Base-by-base conservation (phyloP, 2,329 filamentous ascomycete genomes). In the Fusarium torreyae region DNA sequence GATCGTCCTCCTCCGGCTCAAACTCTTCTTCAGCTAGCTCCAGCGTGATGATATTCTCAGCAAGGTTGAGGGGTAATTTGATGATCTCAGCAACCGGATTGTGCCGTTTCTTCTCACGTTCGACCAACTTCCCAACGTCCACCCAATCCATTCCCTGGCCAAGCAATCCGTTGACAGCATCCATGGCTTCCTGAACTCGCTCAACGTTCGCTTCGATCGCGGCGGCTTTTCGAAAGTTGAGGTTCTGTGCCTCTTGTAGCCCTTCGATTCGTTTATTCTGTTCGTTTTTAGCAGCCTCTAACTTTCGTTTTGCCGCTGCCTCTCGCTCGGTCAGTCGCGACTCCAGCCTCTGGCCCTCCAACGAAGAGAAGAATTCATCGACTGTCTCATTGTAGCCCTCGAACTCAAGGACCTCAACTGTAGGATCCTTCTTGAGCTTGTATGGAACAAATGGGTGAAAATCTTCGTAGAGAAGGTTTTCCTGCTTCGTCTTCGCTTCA, bases 101-200 rank as follows among this genome's bases (percentile, higher is more conserved):
- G 28, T 89, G 86, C 49, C 90, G 86, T 64, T 85, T 89, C 77
- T 97, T 92, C 77, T 98, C 95, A 70, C 94, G 88, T 77, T 97
- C 94, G 53, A 99, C 92, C 66, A 99, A 82, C 61, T 91, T 92
- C 11, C 88, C 93, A 74, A 98, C 94, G 70, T 98, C 92, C 13
- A 94, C 89, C 96, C 96, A 99, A 74, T 99, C 96, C 94, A 98
- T 98, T 13, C 95, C 95, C 75, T 97, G 94, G 7, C 89, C 89
- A 63, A 99, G 89, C n/a, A 98, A 83, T 1, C 93, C 93, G 77
- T 97, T 98, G 54, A 99, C 91, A 5, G 96, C 94, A 77, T 94
- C 93, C 78, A 94, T 94, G 6, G 94, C 94, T 81, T 98, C 96
- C 77, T 97, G 92, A 0, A 98, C 94, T 51, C 94, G 88, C 76